Conservation (phyloP, 495 filamentous ascomycete species). For the Penicillium subrubescens region DNA sequence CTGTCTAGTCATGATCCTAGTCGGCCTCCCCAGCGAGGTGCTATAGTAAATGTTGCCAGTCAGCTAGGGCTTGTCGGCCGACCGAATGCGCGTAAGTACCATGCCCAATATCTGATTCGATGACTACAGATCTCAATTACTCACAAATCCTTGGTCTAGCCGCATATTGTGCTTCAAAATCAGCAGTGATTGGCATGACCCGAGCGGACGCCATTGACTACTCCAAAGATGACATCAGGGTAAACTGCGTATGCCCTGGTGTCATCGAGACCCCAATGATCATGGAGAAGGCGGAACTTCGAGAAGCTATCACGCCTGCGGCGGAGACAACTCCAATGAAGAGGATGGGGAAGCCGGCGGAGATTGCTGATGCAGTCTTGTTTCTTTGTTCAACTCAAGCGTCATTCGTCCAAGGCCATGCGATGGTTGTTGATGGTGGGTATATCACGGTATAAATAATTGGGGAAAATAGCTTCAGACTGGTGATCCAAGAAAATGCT, state of each 20-base stretch:
- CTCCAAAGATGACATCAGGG: constrained; percentile 47
- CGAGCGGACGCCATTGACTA: constrained; percentile 55
- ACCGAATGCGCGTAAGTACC: constrained; percentile 47
- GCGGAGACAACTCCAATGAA: constrained; percentile 53
- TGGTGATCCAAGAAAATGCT: not conserved
- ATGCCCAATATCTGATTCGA: not conserved
- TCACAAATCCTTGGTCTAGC: constrained; percentile 21
- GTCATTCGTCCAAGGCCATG: constrained; percentile 54
- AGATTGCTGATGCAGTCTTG: constrained; percentile 53
- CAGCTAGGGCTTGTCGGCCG: constrained; percentile 55
- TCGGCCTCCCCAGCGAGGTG: constrained; percentile 38
- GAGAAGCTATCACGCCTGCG: constrained; percentile 35
- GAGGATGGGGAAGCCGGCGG: constrained; percentile 50
- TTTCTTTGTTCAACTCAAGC: constrained; percentile 51
- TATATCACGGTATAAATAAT: constrained; percentile 41
- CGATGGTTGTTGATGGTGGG: constrained; percentile 56
- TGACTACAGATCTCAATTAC: too few relatives aligned
- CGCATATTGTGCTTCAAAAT: constrained; percentile 51
- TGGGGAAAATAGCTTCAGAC: not conserved
- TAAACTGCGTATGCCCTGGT: constrained; percentile 58
- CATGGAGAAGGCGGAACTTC: constrained; percentile 37
- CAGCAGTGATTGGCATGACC: constrained; percentile 50
- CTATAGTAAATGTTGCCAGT: constrained; percentile 57
- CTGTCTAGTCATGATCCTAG: constrained; percentile 42
- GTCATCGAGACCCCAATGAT: constrained; percentile 54